Base-by-base conservation (phyloP, 2,329 filamentous ascomycete species). In the Alternaria postmessia region DNA sequence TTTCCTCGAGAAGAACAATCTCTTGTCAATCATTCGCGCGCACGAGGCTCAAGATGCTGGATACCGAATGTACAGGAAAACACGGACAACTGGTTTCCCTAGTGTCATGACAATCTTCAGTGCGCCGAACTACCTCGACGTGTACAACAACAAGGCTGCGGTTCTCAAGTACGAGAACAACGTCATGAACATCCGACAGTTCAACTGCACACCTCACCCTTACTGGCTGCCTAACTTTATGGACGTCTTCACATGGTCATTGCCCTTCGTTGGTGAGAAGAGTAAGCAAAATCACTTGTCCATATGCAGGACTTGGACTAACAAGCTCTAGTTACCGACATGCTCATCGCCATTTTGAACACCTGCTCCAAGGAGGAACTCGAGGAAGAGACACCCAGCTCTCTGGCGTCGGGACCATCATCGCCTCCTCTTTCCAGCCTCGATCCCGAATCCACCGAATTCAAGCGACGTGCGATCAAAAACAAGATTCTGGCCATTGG, bases 61-160 rank as follows among this genome's bases (percentile, higher is more conserved):
- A 20, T 99, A 99, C 81, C 88, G 95, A 78, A 99, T 99, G 95
- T 99, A 99, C 81, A 89, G 95, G 70, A 99, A 99, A 86, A 99
- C 95, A 26, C 88, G 94, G 65, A 98, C 95, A 1, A 99, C 95
- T 20, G 95, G 95, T 3, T 99, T 99, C 83, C 95, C 95, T 22
- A 97, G 94, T 82, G 95, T 99, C 65, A 99, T 99, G 95, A 99
- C 95, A 70, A 99, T 99, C 74, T 99, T 99, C 86, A 98, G 94
- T 44, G 95, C 95, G 1, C 95, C 95, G 38, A 99, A 99, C 81
- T 99, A 99, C 78, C 88, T 99, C 65, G 95, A 99, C 75, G 94
- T 99, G 38, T 99, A 99, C 83, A 99, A 99, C 88, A 99, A 99
- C 86, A 99, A 99, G 85, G 95, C 95, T 2, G 95, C 95, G 0